Conservation (phyloP, 345 rosid genomes). For the Bruguiera sexangula region DNA sequence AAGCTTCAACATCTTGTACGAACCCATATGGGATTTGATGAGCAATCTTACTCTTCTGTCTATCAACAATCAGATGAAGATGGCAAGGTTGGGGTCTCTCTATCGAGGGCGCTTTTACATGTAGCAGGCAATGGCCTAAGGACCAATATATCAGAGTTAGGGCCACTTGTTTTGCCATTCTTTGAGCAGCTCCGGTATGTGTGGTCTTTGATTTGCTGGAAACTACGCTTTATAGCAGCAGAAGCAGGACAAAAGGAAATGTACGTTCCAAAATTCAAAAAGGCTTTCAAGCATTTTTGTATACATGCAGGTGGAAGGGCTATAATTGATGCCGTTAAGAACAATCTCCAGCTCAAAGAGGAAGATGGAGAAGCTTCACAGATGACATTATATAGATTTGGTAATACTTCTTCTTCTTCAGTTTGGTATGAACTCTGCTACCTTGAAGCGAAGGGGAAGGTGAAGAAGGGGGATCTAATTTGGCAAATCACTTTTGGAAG, state of each 20-base stretch:
- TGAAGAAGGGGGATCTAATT: slow-evolving; percentile 49
- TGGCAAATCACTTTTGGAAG: slow-evolving; percentile 70
- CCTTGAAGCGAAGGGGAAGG: slow-evolving; percentile 51
- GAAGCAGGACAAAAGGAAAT: slow-evolving; percentile 12
- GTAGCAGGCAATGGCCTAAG: slow-evolving; percentile 49
- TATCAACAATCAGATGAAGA: slow-evolving; percentile 45
- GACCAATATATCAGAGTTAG: slow-evolving; percentile 47
- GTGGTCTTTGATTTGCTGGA: slow-evolving; percentile 29
- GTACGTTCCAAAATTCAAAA: slow-evolving; percentile 51
- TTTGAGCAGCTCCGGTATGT: slow-evolving; percentile 47
- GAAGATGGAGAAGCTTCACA: slow-evolving; percentile 65
- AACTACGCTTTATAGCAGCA: slow-evolving; percentile 14
- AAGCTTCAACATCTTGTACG: slow-evolving; percentile 55
- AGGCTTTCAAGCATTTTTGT: slow-evolving; percentile 59
- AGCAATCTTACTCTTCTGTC: slow-evolving; percentile 43
- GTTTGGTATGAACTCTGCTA: slow-evolving; percentile 74
- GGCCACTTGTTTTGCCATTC: slow-evolving; percentile 49
- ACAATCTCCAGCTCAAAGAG: slow-evolving; percentile 46
- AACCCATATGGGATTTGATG: slow-evolving; percentile 53
- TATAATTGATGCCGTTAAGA: slow-evolving; percentile 51
- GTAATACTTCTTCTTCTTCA: slow-evolving; percentile 64
- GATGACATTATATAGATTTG: slow-evolving; percentile 57
- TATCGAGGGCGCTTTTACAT: slow-evolving; percentile 43
- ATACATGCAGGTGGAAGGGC: slow-evolving; percentile 62
- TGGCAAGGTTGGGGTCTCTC: slow-evolving; percentile 47